Conservation (phyloP, 495 filamentous ascomycete species). For the Pseudevernia furfuracea region DNA sequence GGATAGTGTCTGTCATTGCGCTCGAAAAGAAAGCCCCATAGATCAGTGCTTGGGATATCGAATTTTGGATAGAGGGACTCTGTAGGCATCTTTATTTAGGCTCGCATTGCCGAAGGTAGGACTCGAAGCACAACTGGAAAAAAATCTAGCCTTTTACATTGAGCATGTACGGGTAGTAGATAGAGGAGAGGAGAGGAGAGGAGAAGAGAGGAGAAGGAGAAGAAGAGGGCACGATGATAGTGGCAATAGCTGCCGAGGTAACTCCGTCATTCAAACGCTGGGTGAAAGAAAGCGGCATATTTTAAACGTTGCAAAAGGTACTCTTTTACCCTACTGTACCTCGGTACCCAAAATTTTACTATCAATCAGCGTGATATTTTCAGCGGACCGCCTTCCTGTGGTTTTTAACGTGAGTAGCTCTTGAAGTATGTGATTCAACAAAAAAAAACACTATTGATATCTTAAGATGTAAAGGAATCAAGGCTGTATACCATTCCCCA, state of each 20-base stretch:
- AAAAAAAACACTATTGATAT: too few relatives aligned
- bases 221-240: neutral
- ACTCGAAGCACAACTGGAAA: neutral
- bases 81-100: constrained; percentile 21
- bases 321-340: too few relatives aligned
- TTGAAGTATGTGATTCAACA: too few relatives aligned
- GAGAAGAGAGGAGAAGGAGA: neutral
- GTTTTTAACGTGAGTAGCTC: too few relatives aligned
- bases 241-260: neutral
- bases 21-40: constrained; percentile 75
- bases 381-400: too few relatives aligned
- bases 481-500: too few relatives aligned
- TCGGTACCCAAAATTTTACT: too few relatives aligned
- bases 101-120: neutral
- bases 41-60: constrained; percentile 57
- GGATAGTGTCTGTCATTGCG: constrained; percentile 56
- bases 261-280: neutral
- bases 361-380: too few relatives aligned
- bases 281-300: too few relatives aligned
- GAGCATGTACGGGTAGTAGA: neutral
- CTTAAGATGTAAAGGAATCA: too few relatives aligned
- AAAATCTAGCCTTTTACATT: neutral
- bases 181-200: neutral
- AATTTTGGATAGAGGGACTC: constrained; percentile 43
- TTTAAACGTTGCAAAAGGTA: too few relatives aligned